These are phyloP conservation scores for Bisporella sp. DNA, from an alignment of 2,329 filamentous ascomycete species.

Conservation along the genomic window DNA sequence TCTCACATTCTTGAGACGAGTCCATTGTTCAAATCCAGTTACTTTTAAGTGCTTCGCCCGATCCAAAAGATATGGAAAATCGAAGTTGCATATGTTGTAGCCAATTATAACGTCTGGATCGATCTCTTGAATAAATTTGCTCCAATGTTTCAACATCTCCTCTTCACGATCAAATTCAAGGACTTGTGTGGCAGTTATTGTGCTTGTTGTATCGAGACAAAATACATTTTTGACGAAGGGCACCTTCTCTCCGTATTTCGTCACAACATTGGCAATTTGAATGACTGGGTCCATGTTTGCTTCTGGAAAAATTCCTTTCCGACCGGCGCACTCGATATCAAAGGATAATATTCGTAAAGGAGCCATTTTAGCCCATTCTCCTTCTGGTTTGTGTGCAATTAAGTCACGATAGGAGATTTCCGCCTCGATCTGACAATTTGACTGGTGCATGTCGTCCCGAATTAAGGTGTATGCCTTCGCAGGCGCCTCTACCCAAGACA, in stretches of 20 bases:
- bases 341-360: constrained; percentile 89
- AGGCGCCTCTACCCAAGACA: constrained; percentile 94
- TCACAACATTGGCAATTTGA: constrained; percentile 95
- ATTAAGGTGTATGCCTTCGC: constrained; percentile 67
- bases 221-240: constrained; percentile 97
- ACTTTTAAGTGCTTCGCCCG: constrained; percentile 81
- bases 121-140: constrained; percentile 79
- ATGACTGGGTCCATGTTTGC: constrained; percentile 89
- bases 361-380: constrained; percentile 97
- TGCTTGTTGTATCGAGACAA: constrained; percentile 83
- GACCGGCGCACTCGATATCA: constrained; percentile 96
- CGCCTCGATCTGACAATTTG: constrained; percentile 95
- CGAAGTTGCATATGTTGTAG: constrained; percentile 98
- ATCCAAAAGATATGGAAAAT: constrained; percentile 92
- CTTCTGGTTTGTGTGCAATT: constrained; percentile 79
- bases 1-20: constrained; percentile 63
- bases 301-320: constrained; percentile 96
- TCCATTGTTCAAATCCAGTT: constrained; percentile 76
- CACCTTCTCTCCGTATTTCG: constrained; percentile 88
- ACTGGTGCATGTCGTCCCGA: constrained; percentile 60
- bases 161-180: constrained; percentile 75
- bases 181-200: constrained; percentile 92
- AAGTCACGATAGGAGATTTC: constrained; percentile 75
- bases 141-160: constrained; percentile 89
- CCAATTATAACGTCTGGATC: constrained; percentile 97